These are phyloP conservation scores for Gaultheria prostrata DNA, from an alignment of 148 eudicot genomes.

Conservation along the genomic window DNA sequence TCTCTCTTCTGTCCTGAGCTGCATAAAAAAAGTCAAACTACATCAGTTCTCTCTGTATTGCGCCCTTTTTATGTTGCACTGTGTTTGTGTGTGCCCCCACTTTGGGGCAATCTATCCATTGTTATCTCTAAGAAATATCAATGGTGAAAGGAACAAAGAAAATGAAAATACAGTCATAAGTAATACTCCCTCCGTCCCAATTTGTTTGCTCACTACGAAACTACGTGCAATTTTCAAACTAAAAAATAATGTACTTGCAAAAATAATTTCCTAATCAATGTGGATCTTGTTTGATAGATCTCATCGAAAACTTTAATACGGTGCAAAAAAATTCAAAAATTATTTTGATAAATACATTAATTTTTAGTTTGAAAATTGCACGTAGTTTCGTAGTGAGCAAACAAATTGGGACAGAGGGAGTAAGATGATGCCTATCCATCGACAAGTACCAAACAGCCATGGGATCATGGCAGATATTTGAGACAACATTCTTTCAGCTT, in stretches of 20 bases:
- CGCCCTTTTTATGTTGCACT: background rate
- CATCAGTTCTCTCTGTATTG: background rate
- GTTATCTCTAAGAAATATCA: background rate
- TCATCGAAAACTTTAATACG: too few species aligned
- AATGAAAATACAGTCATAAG: background rate
- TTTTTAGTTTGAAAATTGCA: too few species aligned
- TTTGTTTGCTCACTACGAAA: too few species aligned
- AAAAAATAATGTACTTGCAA: too few species aligned
- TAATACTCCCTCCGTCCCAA: too few species aligned
- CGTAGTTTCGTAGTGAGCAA: too few species aligned
- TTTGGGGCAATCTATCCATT: background rate
- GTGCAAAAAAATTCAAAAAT: too few species aligned
- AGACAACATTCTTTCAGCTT: background rate
- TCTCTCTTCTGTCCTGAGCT: constrained; percentile 93
- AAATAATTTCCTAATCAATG: too few species aligned
- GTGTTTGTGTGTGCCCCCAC: background rate
- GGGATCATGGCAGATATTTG: background rate
- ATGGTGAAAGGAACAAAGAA: background rate
- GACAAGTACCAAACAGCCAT: background rate
- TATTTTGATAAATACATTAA: too few species aligned
- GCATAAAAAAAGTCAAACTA: constrained; percentile 35
- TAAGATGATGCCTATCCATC: background rate
- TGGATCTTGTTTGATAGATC: too few species aligned
- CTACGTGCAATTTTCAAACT: too few species aligned
- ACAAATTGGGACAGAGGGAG: too few species aligned